phyloP scores from a whole-genome alignment of 805 yeast genomes.

The Candida easanensis region DNA sequence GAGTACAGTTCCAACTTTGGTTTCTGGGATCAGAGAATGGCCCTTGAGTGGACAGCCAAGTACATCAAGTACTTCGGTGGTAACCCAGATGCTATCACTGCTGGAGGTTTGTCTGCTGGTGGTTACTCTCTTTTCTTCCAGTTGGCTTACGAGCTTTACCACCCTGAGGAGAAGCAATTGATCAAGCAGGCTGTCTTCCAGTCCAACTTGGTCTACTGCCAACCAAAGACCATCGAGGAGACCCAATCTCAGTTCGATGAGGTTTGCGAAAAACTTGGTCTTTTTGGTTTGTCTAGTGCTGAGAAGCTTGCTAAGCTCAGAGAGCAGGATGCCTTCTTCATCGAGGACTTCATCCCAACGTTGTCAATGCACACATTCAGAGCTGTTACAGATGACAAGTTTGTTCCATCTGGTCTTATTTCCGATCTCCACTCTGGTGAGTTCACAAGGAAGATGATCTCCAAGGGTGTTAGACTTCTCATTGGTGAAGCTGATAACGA shows the following conservation, averaged over 20 bases:
- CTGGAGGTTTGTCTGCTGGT: constrained; percentile 49
- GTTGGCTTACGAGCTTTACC: constrained; percentile 40
- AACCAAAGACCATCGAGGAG: constrained; percentile 38
- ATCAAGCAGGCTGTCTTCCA: constrained; percentile 36
- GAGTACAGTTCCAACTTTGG: constrained; percentile 23
- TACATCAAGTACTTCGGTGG: constrained; percentile 47
- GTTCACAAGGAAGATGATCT: constrained; percentile 25
- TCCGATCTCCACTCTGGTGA: constrained; percentile 32
- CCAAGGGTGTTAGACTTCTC: constrained; percentile 24
- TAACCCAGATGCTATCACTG: constrained; percentile 38
- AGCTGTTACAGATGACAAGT: constrained; percentile 39
- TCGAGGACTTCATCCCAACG: constrained; percentile 26
- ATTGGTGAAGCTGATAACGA: constrained; percentile 38
- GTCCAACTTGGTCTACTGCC: constrained; percentile 37
- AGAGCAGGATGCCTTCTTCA: constrained; percentile 17
- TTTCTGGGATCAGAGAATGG: constrained; percentile 45
- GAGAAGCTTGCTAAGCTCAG: constrained; percentile 27
- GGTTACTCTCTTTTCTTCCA: constrained; percentile 41
- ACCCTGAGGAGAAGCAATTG: constrained; percentile 37
- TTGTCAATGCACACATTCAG: constrained; percentile 34
- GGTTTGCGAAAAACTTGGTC: constrained; percentile 28
- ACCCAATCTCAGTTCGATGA: constrained; percentile 36
- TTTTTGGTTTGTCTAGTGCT: constrained; percentile 15
- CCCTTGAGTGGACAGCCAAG: constrained; percentile 43
- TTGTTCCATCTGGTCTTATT: constrained; percentile 31